Conservation (phyloP, 192 early-diverging fungal genomes). For the Radiomyces spectabilis region DNA sequence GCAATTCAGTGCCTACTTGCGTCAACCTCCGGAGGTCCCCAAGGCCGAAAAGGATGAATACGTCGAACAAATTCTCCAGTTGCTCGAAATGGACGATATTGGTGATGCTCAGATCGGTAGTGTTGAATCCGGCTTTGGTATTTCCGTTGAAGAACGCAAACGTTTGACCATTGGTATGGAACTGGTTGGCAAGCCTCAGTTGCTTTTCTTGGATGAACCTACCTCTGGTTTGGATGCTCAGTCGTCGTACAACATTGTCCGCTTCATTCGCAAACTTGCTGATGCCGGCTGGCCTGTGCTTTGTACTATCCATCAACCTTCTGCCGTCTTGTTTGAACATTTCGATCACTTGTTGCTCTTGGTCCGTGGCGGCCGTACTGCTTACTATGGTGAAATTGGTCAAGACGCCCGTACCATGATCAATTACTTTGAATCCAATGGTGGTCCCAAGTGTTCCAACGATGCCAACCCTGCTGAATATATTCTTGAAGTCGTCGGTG, state of each 20-base stretch:
- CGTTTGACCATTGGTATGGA: conserved; percentile 83
- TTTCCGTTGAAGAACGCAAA: conserved; percentile 85
- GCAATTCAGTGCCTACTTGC: conserved; percentile 65
- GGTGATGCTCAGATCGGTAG: conserved; percentile 69
- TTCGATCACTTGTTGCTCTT: conserved; percentile 81
- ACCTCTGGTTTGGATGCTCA: conserved; percentile 80
- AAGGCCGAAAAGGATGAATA: conserved; percentile 58
- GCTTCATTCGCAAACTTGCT: conserved; percentile 62
- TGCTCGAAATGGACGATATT: conserved; percentile 69
- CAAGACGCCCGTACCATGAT: conserved; percentile 54
- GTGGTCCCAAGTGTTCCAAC: conserved; percentile 56
- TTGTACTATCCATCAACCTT: conserved; percentile 86
- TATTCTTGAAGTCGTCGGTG: conserved; percentile 74
- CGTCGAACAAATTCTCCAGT: conserved; percentile 65
- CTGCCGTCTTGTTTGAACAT: conserved; percentile 69
- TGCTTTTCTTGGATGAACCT: conserved; percentile 87
- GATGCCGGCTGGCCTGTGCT: conserved; percentile 61
- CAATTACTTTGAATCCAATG: conserved; percentile 65
- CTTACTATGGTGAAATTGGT: conserved; percentile 80
- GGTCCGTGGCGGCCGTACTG: conserved; percentile 69
- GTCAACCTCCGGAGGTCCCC: conserved; percentile 57
- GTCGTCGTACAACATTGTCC: conserved; percentile 65
- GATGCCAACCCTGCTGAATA: conserved; percentile 81
- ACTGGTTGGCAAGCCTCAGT: conserved; percentile 66
- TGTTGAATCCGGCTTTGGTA: conserved; percentile 61